Conservation (phyloP, 2,329 filamentous ascomycete species). For the Pseudogymnoascus sp. region DNA sequence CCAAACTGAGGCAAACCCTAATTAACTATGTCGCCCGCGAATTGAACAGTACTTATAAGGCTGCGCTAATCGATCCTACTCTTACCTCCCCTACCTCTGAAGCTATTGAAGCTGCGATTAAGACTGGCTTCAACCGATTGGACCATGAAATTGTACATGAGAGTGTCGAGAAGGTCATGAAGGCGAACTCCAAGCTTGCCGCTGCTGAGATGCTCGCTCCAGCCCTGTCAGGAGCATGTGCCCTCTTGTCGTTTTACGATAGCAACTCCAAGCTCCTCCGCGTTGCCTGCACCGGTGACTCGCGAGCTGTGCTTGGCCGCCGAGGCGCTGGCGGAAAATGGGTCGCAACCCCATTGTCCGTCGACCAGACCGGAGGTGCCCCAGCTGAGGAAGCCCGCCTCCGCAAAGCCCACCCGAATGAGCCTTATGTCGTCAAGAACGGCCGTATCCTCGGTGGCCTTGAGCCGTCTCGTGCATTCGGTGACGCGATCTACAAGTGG, state of each 20-base stretch:
- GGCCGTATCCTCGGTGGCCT: slow-evolving; percentile 86
- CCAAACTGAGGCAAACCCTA: slow-evolving; percentile 83
- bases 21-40: slow-evolving; percentile 91
- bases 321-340: slow-evolving; percentile 75
- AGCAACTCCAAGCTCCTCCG: slow-evolving; percentile 75
- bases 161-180: slow-evolving; percentile 83
- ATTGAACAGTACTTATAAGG: slow-evolving; percentile 84
- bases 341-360: slow-evolving; percentile 80
- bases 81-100: slow-evolving; percentile 61
- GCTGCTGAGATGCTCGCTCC: slow-evolving; percentile 88
- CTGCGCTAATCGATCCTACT: slow-evolving; percentile 49
- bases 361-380: slow-evolving; percentile 89
- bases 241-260: slow-evolving; percentile 93
- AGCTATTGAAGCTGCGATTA: slow-evolving; percentile 84
- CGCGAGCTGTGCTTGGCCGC: slow-evolving; percentile 84
- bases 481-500: slow-evolving; percentile 97
- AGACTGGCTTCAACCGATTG: slow-evolving; percentile 77
- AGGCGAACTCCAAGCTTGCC: slow-evolving; percentile 79
- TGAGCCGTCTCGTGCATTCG: slow-evolving; percentile 90
- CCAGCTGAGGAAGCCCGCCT: slow-evolving; percentile 75
- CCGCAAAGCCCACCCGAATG: slow-evolving; percentile 78
- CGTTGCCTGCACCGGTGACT: slow-evolving; percentile 95
- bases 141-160: slow-evolving; percentile 93
- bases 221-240: slow-evolving; percentile 93
- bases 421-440: slow-evolving; percentile 78